Conservation (phyloP, 768 basidiomycete genomes). For the Xerocomus potaroensis region DNA sequence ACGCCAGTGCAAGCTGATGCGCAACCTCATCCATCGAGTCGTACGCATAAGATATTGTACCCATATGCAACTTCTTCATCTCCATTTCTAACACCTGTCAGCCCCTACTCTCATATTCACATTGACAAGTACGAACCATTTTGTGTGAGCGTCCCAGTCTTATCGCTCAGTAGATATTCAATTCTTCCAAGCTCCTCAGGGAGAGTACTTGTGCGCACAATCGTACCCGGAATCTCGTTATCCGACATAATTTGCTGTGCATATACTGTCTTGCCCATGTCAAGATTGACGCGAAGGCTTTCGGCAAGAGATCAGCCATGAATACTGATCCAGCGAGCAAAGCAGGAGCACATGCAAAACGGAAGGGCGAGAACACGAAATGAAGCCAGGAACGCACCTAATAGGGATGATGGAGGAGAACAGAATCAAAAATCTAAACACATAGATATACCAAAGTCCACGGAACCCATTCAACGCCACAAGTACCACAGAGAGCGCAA, state of each 20-base stretch:
- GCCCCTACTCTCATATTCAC: not conserved
- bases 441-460: constrained; percentile 93
- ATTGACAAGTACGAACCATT: constrained; percentile 59
- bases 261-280: constrained; percentile 99
- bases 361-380: not conserved
- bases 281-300: constrained; percentile 96
- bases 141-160: constrained; percentile 96
- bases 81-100: constrained; percentile 78
- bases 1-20: constrained; percentile 84
- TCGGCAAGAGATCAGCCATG: not conserved
- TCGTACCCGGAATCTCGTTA: constrained; percentile 87
- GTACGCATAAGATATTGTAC: constrained; percentile 93
- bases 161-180: constrained; percentile 94
- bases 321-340: not conserved
- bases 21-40: constrained; percentile 99
- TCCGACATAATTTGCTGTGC: constrained; percentile 95
- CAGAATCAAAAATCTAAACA: constrained; percentile 93
- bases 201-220: constrained; percentile 95
- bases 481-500: constrained; percentile 83
- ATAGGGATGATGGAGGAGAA: constrained; percentile 99
- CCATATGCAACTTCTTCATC: constrained; percentile 98
- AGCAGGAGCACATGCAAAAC: not conserved
- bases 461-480: constrained; percentile 96
- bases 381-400: constrained; percentile 53
- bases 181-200: constrained; percentile 96